Evolutionary conservation across 768 basidiomycete species (phyloP), one percentile per base, ranked within the genome.

Genomic region (Termitomyces eurrhizus): DNA sequence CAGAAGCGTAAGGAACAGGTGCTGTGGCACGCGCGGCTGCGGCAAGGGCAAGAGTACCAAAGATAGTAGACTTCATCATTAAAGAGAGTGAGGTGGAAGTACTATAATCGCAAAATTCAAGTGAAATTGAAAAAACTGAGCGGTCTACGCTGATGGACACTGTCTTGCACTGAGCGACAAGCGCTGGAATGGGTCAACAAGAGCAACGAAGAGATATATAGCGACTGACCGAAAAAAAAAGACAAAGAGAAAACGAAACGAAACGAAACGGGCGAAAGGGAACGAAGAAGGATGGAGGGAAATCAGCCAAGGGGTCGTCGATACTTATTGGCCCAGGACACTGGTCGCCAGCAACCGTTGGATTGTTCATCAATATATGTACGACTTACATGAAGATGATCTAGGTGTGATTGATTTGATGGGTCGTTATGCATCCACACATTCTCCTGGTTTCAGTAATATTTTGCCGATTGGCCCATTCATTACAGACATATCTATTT

Each of bases 131-230:
- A 71, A 71, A 72, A 69, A 72, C 74, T 61, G 69, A 85, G 87
- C 87, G 87, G 76, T 89, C 86, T 83, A 89, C 87, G 87, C 87
- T 84, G 74, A 73, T 74, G 73, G 71, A 71, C 72, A 83, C 85
- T 86, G 86, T 80, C 87, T 88, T 77, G 85, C 84, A 88, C 67
- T 70, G 60, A 72, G 74, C 74, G 72, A 72, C 78, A 80, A 79
- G 79, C 75, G 77, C 77, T 76, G 75, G 78, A 50, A 37, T 52
- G 52, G n/a, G 37, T 42, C 50, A 56, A 32, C 36, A 26, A 56
- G 50, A 44, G 56, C 21, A 5, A 33, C 26, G 56, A 14, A 45
- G 8, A 21, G 37, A 6, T 21, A 52, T 51, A 18, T 21, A 39
- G 18, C 44, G 29, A 77, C 81, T 69, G 62, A 85, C 83, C 80